Conservation (phyloP, 352 stramenopile species). For the Phytophthora multivora region DNA sequence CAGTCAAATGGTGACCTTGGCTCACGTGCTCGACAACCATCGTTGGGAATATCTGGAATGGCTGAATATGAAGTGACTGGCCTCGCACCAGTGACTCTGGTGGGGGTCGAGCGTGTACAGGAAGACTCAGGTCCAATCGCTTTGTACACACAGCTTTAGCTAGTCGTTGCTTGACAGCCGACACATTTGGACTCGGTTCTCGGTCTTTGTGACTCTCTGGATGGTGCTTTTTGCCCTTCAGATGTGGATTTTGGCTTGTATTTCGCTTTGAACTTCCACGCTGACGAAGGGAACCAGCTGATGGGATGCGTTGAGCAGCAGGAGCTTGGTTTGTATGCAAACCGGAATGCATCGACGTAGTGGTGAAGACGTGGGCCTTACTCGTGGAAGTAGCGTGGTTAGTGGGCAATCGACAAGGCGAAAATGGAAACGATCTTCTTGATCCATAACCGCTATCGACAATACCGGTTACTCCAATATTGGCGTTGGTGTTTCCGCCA, state of each 20-base stretch:
- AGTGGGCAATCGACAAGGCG: background rate
- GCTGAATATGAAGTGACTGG: conserved; percentile 1
- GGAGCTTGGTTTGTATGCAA: conserved; percentile 6
- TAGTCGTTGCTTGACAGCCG: conserved; percentile 35
- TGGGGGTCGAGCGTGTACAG: conserved; percentile 1
- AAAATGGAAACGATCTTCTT: conserved; percentile 3
- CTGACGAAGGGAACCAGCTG: conserved; percentile 4
- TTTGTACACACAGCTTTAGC: conserved; percentile 26
- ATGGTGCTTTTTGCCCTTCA: conserved; percentile 19
- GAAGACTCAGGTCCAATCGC: conserved; percentile 49
- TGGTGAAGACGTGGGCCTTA: conserved; percentile 5
- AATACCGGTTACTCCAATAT: too few relatives aligned
- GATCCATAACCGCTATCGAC: too few relatives aligned
- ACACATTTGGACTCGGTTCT: conserved; percentile 2
- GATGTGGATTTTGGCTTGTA: conserved; percentile 10
- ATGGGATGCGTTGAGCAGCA: background rate
- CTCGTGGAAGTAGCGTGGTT: background rate
- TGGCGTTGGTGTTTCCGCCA: background rate
- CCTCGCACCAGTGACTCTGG: background rate
- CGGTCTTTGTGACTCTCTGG: conserved; percentile 1
- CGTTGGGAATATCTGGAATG: conserved; percentile 48
- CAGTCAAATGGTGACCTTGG: conserved; percentile 41
- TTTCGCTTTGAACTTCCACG: conserved; percentile 20
- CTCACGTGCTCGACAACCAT: conserved; percentile 40
- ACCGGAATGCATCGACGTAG: background rate